These are phyloP conservation scores for Cadophora sp. DNA, from an alignment of 2,329 filamentous ascomycete genomes.

Conservation along the genomic window DNA sequence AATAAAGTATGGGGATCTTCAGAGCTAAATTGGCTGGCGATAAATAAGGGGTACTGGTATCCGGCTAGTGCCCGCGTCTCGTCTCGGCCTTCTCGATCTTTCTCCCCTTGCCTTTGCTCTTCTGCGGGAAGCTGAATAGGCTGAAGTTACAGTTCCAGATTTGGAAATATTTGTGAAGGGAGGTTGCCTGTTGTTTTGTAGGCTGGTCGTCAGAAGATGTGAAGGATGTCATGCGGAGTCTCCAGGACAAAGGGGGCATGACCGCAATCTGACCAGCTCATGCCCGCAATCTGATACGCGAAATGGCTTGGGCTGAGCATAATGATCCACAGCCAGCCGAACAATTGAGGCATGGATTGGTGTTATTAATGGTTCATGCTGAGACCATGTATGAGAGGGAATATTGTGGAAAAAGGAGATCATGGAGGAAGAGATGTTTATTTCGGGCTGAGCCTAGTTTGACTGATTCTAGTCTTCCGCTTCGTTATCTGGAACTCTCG, in stretches of 20 bases:
- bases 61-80: slow-evolving; percentile 26
- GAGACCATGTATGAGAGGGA: background rate
- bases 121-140: slow-evolving; percentile 16
- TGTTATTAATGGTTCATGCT: slow-evolving; percentile 9
- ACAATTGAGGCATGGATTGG: slow-evolving; percentile 15
- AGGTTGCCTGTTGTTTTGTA: background rate
- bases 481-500: background rate
- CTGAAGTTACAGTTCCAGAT: slow-evolving; percentile 2
- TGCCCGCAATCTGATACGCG: slow-evolving; percentile 33
- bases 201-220: slow-evolving; percentile 15
- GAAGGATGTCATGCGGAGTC: slow-evolving; percentile 22
- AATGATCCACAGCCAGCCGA: slow-evolving; percentile 16
- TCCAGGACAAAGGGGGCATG: slow-evolving; percentile 9
- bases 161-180: background rate
- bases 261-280: slow-evolving; percentile 26
- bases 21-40: slow-evolving; percentile 27
- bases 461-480: background rate
- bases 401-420: background rate
- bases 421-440: background rate
- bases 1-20: slow-evolving; percentile 24
- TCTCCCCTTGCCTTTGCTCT: slow-evolving; percentile 4
- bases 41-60: slow-evolving; percentile 22
- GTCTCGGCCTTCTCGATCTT: slow-evolving; percentile 18
- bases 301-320: slow-evolving; percentile 19
- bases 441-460: background rate